Conservation (phyloP, 2,329 filamentous ascomycete genomes). For the Pyricularia sp. region DNA sequence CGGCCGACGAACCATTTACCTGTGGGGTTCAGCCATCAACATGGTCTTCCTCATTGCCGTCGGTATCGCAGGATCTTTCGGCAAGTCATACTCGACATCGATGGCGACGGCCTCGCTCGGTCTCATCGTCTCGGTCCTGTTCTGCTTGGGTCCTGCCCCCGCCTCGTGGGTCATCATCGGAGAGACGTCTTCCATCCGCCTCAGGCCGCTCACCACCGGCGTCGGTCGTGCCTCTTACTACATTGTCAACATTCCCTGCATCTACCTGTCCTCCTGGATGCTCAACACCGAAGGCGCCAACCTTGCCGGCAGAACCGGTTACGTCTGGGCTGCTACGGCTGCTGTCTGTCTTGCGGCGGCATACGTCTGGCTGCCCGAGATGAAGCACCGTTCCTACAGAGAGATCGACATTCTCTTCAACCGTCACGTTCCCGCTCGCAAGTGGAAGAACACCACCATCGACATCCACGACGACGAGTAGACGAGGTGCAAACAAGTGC, state of each 20-base stretch:
- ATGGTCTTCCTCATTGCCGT: constrained; percentile 8
- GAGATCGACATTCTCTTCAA: constrained; percentile 49
- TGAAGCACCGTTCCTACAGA: constrained; percentile 40
- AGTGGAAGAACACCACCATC: constrained; percentile 41
- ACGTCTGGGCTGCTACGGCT: constrained; percentile 3
- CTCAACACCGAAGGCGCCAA: constrained; percentile 29
- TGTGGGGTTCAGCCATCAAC: constrained; percentile 10
- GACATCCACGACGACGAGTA: constrained; percentile 56
- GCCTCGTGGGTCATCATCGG: constrained; percentile 26
- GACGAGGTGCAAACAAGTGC: constrained; percentile 10
- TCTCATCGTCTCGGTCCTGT: constrained; percentile 35
- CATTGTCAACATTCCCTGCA: constrained; percentile 14
- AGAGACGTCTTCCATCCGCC: constrained; percentile 25
- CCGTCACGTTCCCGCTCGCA: constrained; percentile 27
- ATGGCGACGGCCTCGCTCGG: constrained; percentile 16
- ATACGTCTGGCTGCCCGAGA: constrained; percentile 13
- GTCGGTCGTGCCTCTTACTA: constrained; percentile 22
- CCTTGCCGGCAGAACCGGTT: constrained; percentile 14
- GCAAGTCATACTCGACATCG: background rate
- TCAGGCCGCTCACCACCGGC: constrained; percentile 23
- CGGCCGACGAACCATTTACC: constrained; percentile 12
- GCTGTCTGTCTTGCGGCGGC: constrained; percentile 7
- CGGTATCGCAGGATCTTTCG: constrained; percentile 18
- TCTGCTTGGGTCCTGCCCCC: constrained; percentile 40
- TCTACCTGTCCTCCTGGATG: constrained; percentile 20